phyloP scores from a whole-genome alignment of 768 basidiomycete genomes.

The Leccinum boreale region DNA sequence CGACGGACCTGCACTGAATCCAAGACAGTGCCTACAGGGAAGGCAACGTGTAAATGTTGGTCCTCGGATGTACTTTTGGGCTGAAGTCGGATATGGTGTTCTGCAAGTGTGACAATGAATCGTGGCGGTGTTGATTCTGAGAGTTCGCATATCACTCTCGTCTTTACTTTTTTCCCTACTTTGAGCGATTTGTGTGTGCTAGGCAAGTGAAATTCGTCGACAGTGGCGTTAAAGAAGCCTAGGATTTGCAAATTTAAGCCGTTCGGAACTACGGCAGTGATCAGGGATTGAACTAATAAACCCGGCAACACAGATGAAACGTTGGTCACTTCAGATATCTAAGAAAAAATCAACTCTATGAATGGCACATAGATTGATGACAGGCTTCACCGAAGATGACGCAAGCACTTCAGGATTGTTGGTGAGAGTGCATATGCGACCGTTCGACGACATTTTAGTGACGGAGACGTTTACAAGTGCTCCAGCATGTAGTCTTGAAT shows the following conservation, averaged over 20 bases:
- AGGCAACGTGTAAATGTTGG: slow-evolving; percentile 47
- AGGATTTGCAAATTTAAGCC: slow-evolving; percentile 88
- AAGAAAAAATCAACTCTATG: not conserved
- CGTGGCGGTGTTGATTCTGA: slow-evolving; percentile 65
- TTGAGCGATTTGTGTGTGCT: slow-evolving; percentile 45
- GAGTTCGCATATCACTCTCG: slow-evolving; percentile 80
- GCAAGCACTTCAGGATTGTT: slow-evolving; percentile 47
- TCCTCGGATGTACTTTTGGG: slow-evolving; percentile 34
- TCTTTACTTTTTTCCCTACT: slow-evolving; percentile 74
- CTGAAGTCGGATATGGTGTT: slow-evolving; percentile 63
- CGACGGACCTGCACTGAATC: slow-evolving; percentile 69
- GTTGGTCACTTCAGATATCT: slow-evolving; percentile 77
- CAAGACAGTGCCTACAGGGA: slow-evolving; percentile 71
- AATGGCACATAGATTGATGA: not conserved
- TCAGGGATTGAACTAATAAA: slow-evolving; percentile 71
- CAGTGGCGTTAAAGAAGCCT: slow-evolving; percentile 89
- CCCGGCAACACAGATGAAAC: slow-evolving; percentile 86
- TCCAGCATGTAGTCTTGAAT: slow-evolving; percentile 52
- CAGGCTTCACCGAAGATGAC: slow-evolving; percentile 52
- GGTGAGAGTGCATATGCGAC: slow-evolving; percentile 72
- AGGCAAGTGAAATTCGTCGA: slow-evolving; percentile 75
- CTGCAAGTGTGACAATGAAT: slow-evolving; percentile 76
- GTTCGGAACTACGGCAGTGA: slow-evolving; percentile 68
- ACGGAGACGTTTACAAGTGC: slow-evolving; percentile 68
- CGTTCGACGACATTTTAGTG: slow-evolving; percentile 65